Evolutionary conservation across 192 early-diverging fungal species (phyloP), one percentile per base, ranked within the genome.

Genomic region (Linnemannia hyalina): DNA sequence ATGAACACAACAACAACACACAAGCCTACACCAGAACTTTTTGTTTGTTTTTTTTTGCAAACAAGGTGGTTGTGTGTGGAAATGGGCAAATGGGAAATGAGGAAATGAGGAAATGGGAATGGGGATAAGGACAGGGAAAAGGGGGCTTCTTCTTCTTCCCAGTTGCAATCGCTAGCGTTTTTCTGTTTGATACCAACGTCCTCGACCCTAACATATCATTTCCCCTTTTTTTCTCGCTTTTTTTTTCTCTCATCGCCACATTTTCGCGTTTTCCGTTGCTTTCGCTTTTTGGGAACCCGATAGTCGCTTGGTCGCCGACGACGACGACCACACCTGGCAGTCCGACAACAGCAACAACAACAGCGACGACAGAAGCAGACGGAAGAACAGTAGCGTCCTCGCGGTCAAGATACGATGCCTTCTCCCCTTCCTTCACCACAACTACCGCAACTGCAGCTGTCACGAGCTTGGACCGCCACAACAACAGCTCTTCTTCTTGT

Each of bases 251-350:
- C 4, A 26, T 68, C 36, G 11, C 65, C 26, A 15, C 22, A 22
- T 76, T 57, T 65, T 42, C 29, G 26, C 47, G 9, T 20, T 76
- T 76, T 20, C 23, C 74, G 8, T 63, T 22, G 42, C 57, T 32
- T 60, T 44, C 13, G 16, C 40, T 41, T 40, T 65, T 60, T 44
- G n/a, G 49, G 10, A 1, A 2, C 2, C 26, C 23, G 40, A 29
- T 47, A 68, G 22, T 68, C 49, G 44, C 29, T 68, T 68, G 40
- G 52, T 76, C 22, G 18, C 26, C 29, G 11, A 32, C 42, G 16
- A 4, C 36, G 13, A 15, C n/a, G 42, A 70, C 73, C 80, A 60
- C 68, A 63, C 73, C 74, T 81, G 23, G 68, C 74, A 75, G 44
- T 44, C 63, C 73, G 38, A 35, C 63, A 26, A 81, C 80, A 41